A percentile compares a stretch with the other conserved stretches of the same genome.
These are phyloP conservation scores for Colletotrichum falcatum DNA, from an alignment of 2,329 filamentous ascomycete species.

Conservation along the genomic window DNA sequence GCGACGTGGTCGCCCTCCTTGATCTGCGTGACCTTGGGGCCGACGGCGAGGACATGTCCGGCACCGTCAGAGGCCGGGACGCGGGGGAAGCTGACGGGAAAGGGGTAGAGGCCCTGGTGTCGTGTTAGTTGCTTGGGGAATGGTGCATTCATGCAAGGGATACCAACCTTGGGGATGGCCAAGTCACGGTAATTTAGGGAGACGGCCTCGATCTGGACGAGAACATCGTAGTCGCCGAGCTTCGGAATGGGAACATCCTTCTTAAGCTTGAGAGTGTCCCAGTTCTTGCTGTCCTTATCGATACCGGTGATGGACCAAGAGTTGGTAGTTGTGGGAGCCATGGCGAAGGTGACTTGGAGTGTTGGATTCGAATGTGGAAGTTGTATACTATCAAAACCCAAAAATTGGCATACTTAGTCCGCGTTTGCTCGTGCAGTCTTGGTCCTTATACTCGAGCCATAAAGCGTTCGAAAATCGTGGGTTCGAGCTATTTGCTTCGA, in stretches of 20 bases:
- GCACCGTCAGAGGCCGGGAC: slow-evolving; percentile 66
- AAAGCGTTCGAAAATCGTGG: slow-evolving; percentile 2
- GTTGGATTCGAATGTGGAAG: not conserved
- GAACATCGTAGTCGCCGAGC: slow-evolving; percentile 76
- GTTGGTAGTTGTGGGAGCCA: slow-evolving; percentile 56
- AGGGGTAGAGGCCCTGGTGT: slow-evolving; percentile 58
- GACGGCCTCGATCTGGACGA: slow-evolving; percentile 71
- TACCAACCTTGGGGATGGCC: slow-evolving; percentile 56
- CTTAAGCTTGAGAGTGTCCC: slow-evolving; percentile 69
- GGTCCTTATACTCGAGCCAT: not conserved
- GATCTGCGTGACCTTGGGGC: slow-evolving; percentile 61
- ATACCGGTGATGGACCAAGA: slow-evolving; percentile 63
- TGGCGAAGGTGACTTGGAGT: not conserved
- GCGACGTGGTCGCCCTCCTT: slow-evolving; percentile 65
- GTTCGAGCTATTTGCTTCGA: slow-evolving; percentile 2
- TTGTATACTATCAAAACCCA: not conserved
- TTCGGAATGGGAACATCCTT: slow-evolving; percentile 67
- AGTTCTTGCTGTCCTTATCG: slow-evolving; percentile 59
- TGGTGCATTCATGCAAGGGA: not conserved
- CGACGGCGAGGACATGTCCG: slow-evolving; percentile 64
- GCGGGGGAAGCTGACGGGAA: slow-evolving; percentile 56
- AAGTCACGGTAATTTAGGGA: slow-evolving; percentile 68
- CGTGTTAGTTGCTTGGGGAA: slow-evolving; percentile 17
- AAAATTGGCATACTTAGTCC: too few species aligned
- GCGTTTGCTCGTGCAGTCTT: not conserved